phyloP scores from a whole-genome alignment of 305 asterid genomes.

The Ajuga reptans region DNA sequence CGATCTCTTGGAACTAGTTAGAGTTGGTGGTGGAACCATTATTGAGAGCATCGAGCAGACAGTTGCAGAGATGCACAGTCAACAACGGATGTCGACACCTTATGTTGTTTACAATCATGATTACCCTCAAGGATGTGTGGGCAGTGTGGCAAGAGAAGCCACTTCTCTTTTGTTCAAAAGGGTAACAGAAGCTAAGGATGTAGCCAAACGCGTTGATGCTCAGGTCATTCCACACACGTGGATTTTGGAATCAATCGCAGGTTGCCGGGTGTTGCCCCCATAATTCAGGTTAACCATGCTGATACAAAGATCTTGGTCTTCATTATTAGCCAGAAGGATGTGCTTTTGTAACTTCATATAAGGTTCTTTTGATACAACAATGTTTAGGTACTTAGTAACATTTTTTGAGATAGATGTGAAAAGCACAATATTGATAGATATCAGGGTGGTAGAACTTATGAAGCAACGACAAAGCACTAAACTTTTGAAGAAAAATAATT shows the following conservation, averaged over 20 bases:
- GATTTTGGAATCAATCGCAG: slow-evolving; percentile 85
- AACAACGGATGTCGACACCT: slow-evolving; percentile 17
- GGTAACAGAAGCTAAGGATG: slow-evolving; percentile 36
- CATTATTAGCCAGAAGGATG: not conserved
- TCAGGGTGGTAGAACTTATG: no score
- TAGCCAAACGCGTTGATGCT: slow-evolving; percentile 32
- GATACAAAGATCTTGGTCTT: not conserved
- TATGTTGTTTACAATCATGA: slow-evolving; percentile 53
- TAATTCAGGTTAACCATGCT: slow-evolving; percentile 1
- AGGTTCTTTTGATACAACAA: no score
- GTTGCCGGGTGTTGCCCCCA: slow-evolving; percentile 39
- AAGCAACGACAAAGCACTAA: no score
- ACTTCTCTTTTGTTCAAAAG: slow-evolving; percentile 27
- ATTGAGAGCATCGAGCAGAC: slow-evolving; percentile 38
- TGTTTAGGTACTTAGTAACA: no score
- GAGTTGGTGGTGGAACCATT: slow-evolving; percentile 58
- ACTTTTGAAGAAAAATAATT: no score
- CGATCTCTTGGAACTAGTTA: slow-evolving; percentile 53
- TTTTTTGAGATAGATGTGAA: no score
- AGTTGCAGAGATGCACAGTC: slow-evolving; percentile 15
- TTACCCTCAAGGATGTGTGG: slow-evolving; percentile 27
- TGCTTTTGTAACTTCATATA: not conserved
- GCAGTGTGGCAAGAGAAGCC: slow-evolving; percentile 30
- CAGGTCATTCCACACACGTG: slow-evolving; percentile 61
- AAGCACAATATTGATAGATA: no score